Conservation (phyloP, 2,329 filamentous ascomycete genomes). For the Scedosporium aurantiacum region DNA sequence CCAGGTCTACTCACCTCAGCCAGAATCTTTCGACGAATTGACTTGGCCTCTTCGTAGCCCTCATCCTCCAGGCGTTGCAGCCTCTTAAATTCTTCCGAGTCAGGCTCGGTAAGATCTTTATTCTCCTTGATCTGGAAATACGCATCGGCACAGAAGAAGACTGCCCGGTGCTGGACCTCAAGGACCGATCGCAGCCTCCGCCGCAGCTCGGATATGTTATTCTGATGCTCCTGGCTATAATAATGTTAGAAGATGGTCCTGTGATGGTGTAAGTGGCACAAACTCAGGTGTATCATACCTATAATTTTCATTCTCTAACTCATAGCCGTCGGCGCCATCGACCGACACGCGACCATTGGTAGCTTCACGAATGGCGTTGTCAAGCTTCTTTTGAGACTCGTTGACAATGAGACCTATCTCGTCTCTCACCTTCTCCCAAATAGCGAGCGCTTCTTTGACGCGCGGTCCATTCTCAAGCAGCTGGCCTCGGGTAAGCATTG, state of each 20-base stretch:
- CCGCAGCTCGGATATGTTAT: conserved; percentile 6
- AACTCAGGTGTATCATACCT: background rate
- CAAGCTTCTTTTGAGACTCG: conserved; percentile 49
- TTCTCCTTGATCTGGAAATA: conserved; percentile 75
- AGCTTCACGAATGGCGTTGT: conserved; percentile 3
- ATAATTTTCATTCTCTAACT: conserved; percentile 1
- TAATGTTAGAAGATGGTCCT: background rate
- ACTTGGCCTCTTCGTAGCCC: conserved; percentile 69
- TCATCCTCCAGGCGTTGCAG: conserved; percentile 61
- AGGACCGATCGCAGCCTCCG: conserved; percentile 56
- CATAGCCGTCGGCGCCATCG: conserved; percentile 18
- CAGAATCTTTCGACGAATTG: conserved; percentile 69
- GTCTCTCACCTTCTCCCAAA: conserved; percentile 53
- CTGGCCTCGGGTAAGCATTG: conserved; percentile 61
- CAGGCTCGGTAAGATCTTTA: conserved; percentile 48
- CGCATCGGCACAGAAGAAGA: conserved; percentile 77
- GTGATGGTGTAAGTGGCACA: background rate
- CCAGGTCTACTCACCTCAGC: conserved; percentile 35
- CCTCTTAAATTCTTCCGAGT: conserved; percentile 53
- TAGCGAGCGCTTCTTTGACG: conserved; percentile 53
- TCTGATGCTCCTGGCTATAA: conserved; percentile 4
- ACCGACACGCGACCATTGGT: conserved; percentile 8
- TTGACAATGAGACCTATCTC: conserved; percentile 34
- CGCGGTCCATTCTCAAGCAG: conserved; percentile 64
- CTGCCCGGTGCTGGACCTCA: conserved; percentile 69